phyloP scores from a whole-genome alignment of 805 yeast species.

The Monosporozyma servazzii region DNA sequence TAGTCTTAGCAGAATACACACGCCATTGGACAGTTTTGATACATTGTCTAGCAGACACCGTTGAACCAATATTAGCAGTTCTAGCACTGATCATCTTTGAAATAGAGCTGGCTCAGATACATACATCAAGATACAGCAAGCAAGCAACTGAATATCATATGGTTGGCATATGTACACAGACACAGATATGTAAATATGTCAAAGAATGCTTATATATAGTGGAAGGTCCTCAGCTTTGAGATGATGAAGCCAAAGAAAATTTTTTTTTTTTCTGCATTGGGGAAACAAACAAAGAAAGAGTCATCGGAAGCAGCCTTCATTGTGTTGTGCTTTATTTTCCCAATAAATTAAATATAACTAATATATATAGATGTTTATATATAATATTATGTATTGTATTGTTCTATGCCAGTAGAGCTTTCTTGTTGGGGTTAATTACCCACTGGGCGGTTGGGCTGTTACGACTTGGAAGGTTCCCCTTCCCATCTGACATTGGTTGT shows the following conservation, averaged over 20 bases:
- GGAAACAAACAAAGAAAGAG: not conserved
- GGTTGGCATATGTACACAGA: too few species aligned
- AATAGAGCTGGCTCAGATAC: too few species aligned
- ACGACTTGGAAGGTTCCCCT: too few species aligned
- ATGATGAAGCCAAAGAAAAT: not conserved
- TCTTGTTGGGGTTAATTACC: too few species aligned
- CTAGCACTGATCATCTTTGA: constrained; percentile 4
- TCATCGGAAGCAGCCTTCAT: not conserved
- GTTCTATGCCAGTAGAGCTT: too few species aligned
- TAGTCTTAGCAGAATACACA: constrained; percentile 15
- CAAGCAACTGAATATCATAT: too few species aligned
- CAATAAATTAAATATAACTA: not conserved
- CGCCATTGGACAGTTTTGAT: constrained; percentile 1
- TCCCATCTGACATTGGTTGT: too few species aligned
- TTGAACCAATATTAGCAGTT: not conserved
- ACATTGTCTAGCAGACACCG: not conserved
- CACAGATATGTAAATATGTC: not conserved
- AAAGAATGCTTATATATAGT: not conserved
- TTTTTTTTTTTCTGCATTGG: not conserved
- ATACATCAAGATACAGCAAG: too few species aligned
- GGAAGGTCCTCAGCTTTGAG: not conserved
- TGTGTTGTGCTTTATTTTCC: not conserved
- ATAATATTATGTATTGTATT: too few species aligned
- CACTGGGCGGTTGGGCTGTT: too few species aligned
- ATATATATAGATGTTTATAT: too few species aligned